Base-by-base conservation (phyloP, 1,284 basidiomycete species). In the Cutaneotrichosporon cavernicola region DNA sequence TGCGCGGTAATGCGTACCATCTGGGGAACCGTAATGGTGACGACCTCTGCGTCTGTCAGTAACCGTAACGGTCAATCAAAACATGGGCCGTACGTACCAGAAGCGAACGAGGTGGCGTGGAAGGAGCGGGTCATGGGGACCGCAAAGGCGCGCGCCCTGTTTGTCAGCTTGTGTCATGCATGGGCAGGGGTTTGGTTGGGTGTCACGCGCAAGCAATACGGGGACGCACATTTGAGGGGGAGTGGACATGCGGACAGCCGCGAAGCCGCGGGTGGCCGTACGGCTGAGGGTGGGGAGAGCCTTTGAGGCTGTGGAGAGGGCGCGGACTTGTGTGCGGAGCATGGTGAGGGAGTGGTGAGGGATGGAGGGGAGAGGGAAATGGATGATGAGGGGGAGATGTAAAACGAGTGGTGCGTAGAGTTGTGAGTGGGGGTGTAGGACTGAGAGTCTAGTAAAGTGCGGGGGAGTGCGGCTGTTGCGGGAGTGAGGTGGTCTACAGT, bases 1-100 rank as follows among this genome's bases (percentile, higher is more conserved):
- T 21, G 56, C 10, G 46, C 5, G 36, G 36, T 18, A n/a, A 5
- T 50, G 69, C 73, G 65, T 4, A 79, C 80, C 95, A 99, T 97
- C 81, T 94, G 90, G 31, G 96, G 96, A 56, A 99, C 96, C 84
- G 98, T 95, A 76, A 99, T 87, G 40, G 53, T 32, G 49, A 67
- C 38, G 47, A 58, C 49, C 22, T 63, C 65, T 65, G 47, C 47
- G 40, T 32, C 9, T 16, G 51, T 57, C 32, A 61, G 55, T 31
- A 55, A 46, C 30, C 50, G 38, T 31, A 55, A 46, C 30, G 38
- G 38, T 21, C n/a, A 13, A 26, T 34, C 7, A 34, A 18, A 13
- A 40, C 47, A 18, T 10, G n/a, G 16, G 36, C 43, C 18, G 18
- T 26, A 65, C 63, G 38, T 32, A 65, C 63, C 63, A 18, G 62